These are phyloP conservation scores for Fusarium staphyleae DNA, from an alignment of 2,329 filamentous ascomycete species.

Conservation along the genomic window DNA sequence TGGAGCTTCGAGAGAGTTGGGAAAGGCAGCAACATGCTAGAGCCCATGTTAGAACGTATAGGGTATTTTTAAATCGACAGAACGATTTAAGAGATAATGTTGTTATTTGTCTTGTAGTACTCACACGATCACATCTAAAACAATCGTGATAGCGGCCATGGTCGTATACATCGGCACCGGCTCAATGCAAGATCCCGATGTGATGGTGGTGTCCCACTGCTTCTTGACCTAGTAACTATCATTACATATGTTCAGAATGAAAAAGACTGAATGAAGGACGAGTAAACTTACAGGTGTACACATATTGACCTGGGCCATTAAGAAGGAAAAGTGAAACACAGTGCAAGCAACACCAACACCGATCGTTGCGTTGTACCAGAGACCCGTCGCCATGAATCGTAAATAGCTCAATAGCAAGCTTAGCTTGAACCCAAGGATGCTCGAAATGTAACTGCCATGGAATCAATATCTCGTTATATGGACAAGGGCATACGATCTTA, in stretches of 20 bases:
- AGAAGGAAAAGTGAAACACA: slow-evolving; percentile 50
- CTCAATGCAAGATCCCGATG: slow-evolving; percentile 48
- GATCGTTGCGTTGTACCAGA: slow-evolving; percentile 45
- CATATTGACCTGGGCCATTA: slow-evolving; percentile 47
- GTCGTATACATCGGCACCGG: slow-evolving; percentile 53
- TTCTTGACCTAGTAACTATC: slow-evolving; percentile 29
- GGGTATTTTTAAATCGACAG: no score
- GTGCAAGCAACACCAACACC: slow-evolving; percentile 46
- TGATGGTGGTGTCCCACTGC: slow-evolving; percentile 52
- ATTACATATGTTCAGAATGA: no score
- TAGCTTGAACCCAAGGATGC: slow-evolving; percentile 56
- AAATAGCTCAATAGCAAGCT: slow-evolving; percentile 54
- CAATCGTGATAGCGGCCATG: slow-evolving; percentile 50
- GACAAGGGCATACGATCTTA: slow-evolving; percentile 32
- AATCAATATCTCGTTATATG: neutral
- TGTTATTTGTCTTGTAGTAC: slow-evolving; percentile 15
- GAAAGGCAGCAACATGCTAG: slow-evolving; percentile 52
- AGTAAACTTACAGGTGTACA: slow-evolving; percentile 44
- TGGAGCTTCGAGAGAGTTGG: slow-evolving; percentile 48
- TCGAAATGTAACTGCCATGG: slow-evolving; percentile 47
- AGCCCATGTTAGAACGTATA: neutral
- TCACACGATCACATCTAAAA: slow-evolving; percentile 52
- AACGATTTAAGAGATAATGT: rapidly evolving
- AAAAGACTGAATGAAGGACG: no score
- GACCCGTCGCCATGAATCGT: slow-evolving; percentile 51